Percentiles rank a stretch among this genome's conserved stretches.
Conservation (phyloP, 495 filamentous ascomycete species). For the Poronia punctata region DNA sequence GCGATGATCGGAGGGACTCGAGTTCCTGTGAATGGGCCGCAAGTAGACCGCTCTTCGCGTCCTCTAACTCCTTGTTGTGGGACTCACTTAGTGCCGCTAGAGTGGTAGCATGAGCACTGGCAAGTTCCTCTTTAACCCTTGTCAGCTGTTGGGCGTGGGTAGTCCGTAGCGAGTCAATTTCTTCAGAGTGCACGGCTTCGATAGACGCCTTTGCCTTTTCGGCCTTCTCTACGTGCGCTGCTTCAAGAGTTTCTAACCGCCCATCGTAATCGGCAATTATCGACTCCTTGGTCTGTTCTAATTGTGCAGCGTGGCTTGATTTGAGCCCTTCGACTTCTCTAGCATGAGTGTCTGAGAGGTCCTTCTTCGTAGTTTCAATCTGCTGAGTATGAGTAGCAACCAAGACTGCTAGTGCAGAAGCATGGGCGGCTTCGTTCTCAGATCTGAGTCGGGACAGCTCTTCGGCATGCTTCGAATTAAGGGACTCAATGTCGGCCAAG, state of each 20-base stretch:
- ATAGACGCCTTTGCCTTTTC: conserved; percentile 27
- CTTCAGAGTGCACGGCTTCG: conserved; percentile 16
- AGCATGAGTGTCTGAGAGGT: conserved; percentile 36
- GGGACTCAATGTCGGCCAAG: conserved; percentile 15
- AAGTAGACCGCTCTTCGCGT: conserved; percentile 25
- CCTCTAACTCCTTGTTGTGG: conserved; percentile 5
- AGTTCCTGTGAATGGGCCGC: conserved; percentile 23
- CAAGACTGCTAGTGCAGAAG: conserved; percentile 20
- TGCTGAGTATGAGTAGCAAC: conserved; percentile 15
- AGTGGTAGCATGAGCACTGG: conserved; percentile 11
- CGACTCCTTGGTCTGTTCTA: conserved; percentile 24
- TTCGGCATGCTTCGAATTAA: conserved; percentile 24
- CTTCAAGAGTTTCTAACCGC: conserved; percentile 29
- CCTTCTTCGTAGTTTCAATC: conserved; percentile 33
- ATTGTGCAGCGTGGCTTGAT: conserved; percentile 29
- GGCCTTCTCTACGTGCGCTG: conserved; percentile 27
- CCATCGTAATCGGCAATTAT: conserved; percentile 24
- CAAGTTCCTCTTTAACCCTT: conserved; percentile 28
- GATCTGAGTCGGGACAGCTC: conserved; percentile 27
- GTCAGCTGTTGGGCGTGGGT: conserved; percentile 32
- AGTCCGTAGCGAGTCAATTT: conserved; percentile 31
- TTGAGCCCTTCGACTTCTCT: conserved; percentile 42
- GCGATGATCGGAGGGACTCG: conserved; percentile 28
- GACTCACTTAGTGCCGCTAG: conserved; percentile 3
- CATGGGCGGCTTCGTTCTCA: conserved; percentile 22